Percentiles rank a stretch among this genome's conserved stretches.
These are phyloP conservation scores for Coffea eugenioides DNA, from an alignment of 257 asterid species.

Conservation along the genomic window DNA sequence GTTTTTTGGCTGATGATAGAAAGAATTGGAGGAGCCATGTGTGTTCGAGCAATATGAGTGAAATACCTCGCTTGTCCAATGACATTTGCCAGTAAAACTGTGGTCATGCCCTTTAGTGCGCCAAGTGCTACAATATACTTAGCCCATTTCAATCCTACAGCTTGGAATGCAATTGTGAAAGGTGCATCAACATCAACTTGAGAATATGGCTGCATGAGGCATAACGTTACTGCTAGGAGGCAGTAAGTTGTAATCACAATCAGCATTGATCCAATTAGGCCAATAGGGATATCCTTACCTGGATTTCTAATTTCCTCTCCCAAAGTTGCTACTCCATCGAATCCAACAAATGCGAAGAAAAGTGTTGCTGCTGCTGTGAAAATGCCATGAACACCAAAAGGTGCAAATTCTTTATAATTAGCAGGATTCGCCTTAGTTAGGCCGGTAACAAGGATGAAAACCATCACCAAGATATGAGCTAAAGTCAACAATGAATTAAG, in stretches of 20 bases:
- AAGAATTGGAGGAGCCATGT: slow-evolving; percentile 27
- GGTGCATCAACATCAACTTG: slow-evolving; percentile 25
- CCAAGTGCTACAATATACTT: slow-evolving; percentile 29
- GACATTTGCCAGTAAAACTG: slow-evolving; percentile 25
- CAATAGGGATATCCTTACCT: slow-evolving; percentile 24
- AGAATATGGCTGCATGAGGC: slow-evolving; percentile 27
- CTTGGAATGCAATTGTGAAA: slow-evolving; percentile 26
- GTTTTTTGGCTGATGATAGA: slow-evolving; percentile 18
- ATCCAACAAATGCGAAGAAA: slow-evolving; percentile 24
- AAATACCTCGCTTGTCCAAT: slow-evolving; percentile 20
- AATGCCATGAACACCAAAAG: slow-evolving; percentile 19
- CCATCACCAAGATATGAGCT: slow-evolving; percentile 12
- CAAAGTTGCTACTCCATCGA: slow-evolving; percentile 30
- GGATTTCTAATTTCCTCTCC: slow-evolving; percentile 29
- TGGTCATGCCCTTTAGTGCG: slow-evolving; percentile 32
- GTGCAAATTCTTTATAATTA: slow-evolving; percentile 20
- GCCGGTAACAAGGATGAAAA: slow-evolving; percentile 22
- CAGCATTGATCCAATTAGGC: slow-evolving; percentile 27
- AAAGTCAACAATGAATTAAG: slow-evolving; percentile 22
- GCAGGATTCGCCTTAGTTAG: slow-evolving; percentile 19
- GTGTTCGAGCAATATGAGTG: slow-evolving; percentile 28
- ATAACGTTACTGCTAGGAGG: slow-evolving; percentile 18
- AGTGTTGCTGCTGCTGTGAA: slow-evolving; percentile 26
- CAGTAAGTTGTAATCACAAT: slow-evolving; percentile 16
- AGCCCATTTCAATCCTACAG: slow-evolving; percentile 26